phyloP scores from a whole-genome alignment of 1,284 basidiomycete species.

The Pterulicium gracile region DNA sequence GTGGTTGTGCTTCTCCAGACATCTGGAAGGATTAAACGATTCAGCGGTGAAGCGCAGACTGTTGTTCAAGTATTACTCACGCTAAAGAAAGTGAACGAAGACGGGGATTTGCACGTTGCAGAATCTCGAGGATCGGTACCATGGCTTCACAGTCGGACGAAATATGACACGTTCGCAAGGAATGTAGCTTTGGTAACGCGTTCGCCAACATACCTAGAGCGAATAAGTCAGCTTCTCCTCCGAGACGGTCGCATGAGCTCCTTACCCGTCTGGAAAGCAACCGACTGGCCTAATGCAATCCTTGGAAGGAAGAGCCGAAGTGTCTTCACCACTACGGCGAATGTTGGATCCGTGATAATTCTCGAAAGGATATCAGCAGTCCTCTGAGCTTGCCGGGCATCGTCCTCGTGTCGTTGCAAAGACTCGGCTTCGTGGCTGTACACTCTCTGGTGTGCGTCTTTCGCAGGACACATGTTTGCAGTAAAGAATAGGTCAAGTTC shows the following conservation, averaged over 20 bases:
- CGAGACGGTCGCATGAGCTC: constrained; percentile 3
- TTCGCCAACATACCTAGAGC: constrained; percentile 53
- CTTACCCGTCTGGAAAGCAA: constrained; percentile 56
- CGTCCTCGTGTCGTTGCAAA: constrained; percentile 19
- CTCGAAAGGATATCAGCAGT: constrained; percentile 61
- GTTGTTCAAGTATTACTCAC: constrained; percentile 21
- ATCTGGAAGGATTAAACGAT: constrained; percentile 23
- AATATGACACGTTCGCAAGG: constrained; percentile 48
- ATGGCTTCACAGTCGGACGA: constrained; percentile 47
- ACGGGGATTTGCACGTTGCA: constrained; percentile 40
- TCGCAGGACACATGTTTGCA: constrained; percentile 19
- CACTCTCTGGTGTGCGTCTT: constrained; percentile 19
- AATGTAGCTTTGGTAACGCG: constrained; percentile 48
- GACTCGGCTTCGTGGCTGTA: constrained; percentile 12
- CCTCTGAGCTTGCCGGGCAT: constrained; percentile 46
- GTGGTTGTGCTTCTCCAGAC: constrained; percentile 38
- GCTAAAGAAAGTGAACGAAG: constrained; percentile 43
- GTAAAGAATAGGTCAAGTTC: constrained; percentile 52
- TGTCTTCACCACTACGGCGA: constrained; percentile 46
- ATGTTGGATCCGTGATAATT: constrained; percentile 48
- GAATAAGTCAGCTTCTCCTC: not conserved
- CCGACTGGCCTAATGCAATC: constrained; percentile 33
- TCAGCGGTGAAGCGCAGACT: too few relatives aligned
- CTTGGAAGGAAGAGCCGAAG: constrained; percentile 46
- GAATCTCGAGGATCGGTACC: constrained; percentile 35